Conservation (phyloP, 345 rosid species). For the Viola odorata region DNA sequence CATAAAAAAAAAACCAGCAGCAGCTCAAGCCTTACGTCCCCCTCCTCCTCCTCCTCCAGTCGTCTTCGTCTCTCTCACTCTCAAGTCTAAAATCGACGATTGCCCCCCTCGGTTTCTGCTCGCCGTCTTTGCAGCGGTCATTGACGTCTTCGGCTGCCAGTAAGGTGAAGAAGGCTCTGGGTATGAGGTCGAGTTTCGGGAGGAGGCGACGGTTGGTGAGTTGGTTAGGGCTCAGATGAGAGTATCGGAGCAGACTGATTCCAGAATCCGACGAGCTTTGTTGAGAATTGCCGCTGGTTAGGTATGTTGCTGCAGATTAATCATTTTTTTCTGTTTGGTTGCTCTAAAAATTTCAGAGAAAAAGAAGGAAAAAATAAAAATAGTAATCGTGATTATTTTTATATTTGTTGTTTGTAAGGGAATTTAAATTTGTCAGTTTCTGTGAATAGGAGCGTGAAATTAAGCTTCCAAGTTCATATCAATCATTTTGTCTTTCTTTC, state of each 20-base stretch:
- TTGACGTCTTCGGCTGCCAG: conserved; percentile 27
- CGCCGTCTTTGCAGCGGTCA: conserved; percentile 24
- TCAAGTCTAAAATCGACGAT: too few relatives aligned
- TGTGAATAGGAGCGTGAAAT: too few relatives aligned
- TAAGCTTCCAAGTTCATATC: too few relatives aligned
- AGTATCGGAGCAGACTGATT: conserved; percentile 31
- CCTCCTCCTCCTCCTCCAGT: too few relatives aligned
- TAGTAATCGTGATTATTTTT: too few relatives aligned
- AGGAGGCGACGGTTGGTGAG: conserved; percentile 35
- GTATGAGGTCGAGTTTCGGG: conserved; percentile 17
- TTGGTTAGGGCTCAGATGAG: conserved; percentile 28
- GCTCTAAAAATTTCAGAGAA: conserved; percentile 9
- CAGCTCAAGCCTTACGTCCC: too few relatives aligned
- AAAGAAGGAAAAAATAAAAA: neutral
- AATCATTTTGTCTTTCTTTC: too few relatives aligned
- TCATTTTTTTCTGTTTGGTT: conserved; percentile 3
- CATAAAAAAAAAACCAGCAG: too few relatives aligned
- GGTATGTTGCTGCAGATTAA: conserved; percentile 1
- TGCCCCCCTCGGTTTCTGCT: neutral
- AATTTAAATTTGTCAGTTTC: too few relatives aligned
- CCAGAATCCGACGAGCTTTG: conserved; percentile 25
- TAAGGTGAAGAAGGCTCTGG: conserved; percentile 28
- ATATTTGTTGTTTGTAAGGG: too few relatives aligned
- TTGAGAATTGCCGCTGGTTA: conserved; percentile 31
- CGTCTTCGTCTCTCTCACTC: too few relatives aligned